Base-by-base conservation (phyloP, 768 basidiomycete genomes). In the Melanogaster broomeanus region DNA sequence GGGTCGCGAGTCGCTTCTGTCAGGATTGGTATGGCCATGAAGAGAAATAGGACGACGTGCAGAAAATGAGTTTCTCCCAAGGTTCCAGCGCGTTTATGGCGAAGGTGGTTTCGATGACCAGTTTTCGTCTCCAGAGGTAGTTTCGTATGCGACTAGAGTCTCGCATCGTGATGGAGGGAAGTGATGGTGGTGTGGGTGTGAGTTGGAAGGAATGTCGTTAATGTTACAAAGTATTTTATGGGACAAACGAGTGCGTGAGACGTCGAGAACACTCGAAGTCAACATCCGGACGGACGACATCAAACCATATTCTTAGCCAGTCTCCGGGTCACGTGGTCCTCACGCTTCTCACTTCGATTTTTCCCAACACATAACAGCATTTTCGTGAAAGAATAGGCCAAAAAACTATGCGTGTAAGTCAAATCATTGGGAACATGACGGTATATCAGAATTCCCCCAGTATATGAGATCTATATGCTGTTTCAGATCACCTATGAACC, bases 51-150 rank as follows among this genome's bases (percentile, higher is more conserved):
- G 3, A 7, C 21, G 21, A 74, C 85, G 63, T 62, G 86, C 85
- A 61, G 50, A 82, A 73, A 33, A 85, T 63, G 41, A 79, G 60
- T 60, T 84, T 83, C 74, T 88, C 87, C 87, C 85, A 87, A 51
- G 80, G 76, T 62, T 88, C 84, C 51, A 87, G 67, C 59, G 86
- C 76, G 25, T 76, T 74, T 35, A 86, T 69, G 6, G 74, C 85
- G 53, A 83, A 81, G 0, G 83, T 84, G 3, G 77, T 70, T 63
- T 85, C 84, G 30, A 87, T 65, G 71, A 79, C 74, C 45, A 85
- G 64, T 53, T 80, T 73, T 64, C 74, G 71, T 13, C 74, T 75
- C 83, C 84, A 84, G 42, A 84, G 48, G 55, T 66, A 60, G 48
- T 64, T 59, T 60, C 68, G 45, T 58, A 67, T 51, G 51, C 63